Evolutionary conservation across 2,329 filamentous ascomycete species (phyloP).

Genomic region (Colletotrichum sp.): DNA sequence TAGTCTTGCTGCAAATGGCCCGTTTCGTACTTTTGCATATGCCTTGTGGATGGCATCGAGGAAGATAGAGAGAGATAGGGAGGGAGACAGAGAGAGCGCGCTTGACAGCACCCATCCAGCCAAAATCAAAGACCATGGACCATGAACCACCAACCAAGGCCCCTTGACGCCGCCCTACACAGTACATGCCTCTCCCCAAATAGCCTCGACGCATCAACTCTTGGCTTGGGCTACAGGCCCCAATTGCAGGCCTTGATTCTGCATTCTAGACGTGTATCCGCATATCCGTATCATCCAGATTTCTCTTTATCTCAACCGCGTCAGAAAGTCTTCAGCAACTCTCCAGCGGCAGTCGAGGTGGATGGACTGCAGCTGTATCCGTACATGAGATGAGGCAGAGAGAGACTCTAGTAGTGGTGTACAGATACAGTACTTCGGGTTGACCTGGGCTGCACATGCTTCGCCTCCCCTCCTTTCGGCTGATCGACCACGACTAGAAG

Average conservation of each 20-base stretch:
- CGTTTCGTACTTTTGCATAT: background rate
- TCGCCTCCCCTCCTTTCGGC: constrained; percentile 9
- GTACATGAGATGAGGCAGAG: no score
- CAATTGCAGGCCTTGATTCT: background rate
- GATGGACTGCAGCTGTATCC: background rate
- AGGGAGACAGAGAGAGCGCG: background rate
- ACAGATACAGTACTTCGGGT: background rate
- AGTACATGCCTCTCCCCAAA: background rate
- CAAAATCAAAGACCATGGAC: background rate
- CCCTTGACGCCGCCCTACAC: background rate
- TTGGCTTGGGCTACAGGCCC: background rate
- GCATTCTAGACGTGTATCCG: background rate
- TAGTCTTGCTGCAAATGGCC: background rate
- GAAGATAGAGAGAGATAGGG: background rate
- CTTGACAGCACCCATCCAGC: background rate
- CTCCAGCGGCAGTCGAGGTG: background rate
- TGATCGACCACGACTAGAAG: constrained; percentile 13
- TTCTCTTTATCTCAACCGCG: background rate
- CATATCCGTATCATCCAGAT: background rate
- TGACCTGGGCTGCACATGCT: background rate
- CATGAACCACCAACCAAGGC: background rate
- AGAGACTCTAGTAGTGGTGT: background rate
- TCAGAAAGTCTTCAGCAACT: background rate
- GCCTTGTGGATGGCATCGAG: background rate
- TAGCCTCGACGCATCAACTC: constrained; percentile 2